Percentiles rank a stretch among this genome's conserved stretches.
Evolutionary conservation across 306 rosid species (phyloP).

Genomic region (Rubus parviflorus): DNA sequence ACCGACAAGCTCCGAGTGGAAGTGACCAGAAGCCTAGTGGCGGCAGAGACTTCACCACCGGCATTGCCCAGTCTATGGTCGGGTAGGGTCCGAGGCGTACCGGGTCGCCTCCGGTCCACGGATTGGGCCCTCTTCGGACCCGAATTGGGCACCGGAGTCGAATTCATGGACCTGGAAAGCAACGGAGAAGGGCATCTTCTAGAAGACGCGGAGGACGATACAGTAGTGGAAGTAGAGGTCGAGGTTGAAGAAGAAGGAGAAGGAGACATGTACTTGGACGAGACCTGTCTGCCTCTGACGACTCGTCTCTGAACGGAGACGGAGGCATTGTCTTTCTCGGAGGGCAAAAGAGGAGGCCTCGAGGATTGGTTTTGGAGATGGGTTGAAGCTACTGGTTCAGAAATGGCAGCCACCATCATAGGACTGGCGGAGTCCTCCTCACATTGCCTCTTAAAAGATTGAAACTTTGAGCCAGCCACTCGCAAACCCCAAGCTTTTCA

Average conservation of each 20-base stretch:
- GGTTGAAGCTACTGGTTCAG: conserved; percentile 50
- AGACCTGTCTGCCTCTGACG: conserved; percentile 76
- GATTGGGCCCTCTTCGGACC: conserved; percentile 82
- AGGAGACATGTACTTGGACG: conserved; percentile 95
- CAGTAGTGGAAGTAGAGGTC: conserved; percentile 28
- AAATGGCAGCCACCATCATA: conserved; percentile 98
- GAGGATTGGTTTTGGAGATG: conserved; percentile 26
- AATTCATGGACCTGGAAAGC: conserved; percentile 76
- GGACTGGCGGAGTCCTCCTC: too few species aligned
- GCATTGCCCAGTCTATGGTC: conserved; percentile 48
- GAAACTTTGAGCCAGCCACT: conserved; percentile 2
- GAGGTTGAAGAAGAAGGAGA: conserved; percentile 70
- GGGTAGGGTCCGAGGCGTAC: conserved; percentile 48
- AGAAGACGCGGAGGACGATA: conserved; percentile 58
- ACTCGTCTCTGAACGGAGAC: conserved; percentile 46
- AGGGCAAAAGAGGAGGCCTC: conserved; percentile 53
- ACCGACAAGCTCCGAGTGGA: conserved; percentile 95
- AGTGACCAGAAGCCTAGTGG: conserved; percentile 81
- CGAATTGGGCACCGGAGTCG: conserved; percentile 52
- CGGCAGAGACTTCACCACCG: conserved; percentile 54
- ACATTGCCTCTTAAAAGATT: conserved; percentile 42
- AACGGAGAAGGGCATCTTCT: conserved; percentile 87
- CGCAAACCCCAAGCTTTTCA: background rate
- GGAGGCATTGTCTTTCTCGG: conserved; percentile 67
- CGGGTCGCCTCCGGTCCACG: conserved; percentile 70